These are phyloP conservation scores for Verticillium zaregamsianum DNA, from an alignment of 2,329 filamentous ascomycete species.

Conservation along the genomic window DNA sequence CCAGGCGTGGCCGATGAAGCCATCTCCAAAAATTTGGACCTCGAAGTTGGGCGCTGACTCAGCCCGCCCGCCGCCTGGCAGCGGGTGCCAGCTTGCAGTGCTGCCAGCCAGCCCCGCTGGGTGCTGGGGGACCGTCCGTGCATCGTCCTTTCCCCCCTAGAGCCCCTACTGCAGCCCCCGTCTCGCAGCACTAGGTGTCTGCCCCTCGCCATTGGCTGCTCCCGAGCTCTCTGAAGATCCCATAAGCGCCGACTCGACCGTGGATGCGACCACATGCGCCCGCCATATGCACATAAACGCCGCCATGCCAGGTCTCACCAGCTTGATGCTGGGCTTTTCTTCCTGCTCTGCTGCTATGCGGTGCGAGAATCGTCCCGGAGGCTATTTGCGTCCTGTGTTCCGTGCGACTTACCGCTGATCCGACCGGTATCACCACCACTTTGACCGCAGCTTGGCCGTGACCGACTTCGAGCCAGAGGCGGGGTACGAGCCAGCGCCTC, in stretches of 20 bases:
- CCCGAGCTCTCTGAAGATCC: slow-evolving; percentile 3
- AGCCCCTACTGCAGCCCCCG: neutral
- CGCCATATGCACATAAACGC: slow-evolving; percentile 9
- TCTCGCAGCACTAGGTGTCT: neutral
- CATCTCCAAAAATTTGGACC: slow-evolving; percentile 1
- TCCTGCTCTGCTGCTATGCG: neutral
- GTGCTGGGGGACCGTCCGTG: neutral
- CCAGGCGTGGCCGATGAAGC: neutral
- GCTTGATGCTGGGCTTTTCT: neutral
- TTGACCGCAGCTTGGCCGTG: neutral
- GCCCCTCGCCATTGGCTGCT: slow-evolving; percentile 7
- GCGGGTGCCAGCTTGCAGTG: too few species aligned
- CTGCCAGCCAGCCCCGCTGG: too few species aligned
- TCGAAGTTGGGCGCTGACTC: neutral
- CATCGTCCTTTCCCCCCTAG: neutral
- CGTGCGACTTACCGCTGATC: neutral
- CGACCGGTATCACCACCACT: neutral
- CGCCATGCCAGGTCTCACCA: slow-evolving; percentile 3
- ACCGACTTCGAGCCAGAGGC: neutral
- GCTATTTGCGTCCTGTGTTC: neutral
- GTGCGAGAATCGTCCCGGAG: neutral
- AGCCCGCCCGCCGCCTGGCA: neutral
- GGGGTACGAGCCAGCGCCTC: neutral
- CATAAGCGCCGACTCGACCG: slow-evolving; percentile 15
- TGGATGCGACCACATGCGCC: slow-evolving; percentile 12